Base-by-base conservation (phyloP, 2,329 filamentous ascomycete genomes). In the Scedosporium apiospermum region DNA sequence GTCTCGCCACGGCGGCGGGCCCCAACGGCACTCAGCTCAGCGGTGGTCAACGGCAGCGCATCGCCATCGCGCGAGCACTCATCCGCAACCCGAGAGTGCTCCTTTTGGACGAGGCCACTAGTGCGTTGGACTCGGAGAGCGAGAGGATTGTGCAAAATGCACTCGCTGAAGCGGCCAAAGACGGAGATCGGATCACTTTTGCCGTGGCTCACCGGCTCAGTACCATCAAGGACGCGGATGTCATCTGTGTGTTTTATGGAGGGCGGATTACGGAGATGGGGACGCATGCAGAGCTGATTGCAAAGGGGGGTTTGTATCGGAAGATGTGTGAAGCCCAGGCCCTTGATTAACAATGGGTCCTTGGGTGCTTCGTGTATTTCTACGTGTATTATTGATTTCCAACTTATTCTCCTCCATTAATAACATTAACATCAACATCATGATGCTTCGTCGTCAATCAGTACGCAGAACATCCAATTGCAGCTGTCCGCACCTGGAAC, bases 101-200 rank as follows among this genome's bases (percentile, higher is more conserved):
- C 3, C 81, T 92, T 5, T 76, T 92, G 0, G 89, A 92, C 67
- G 89, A 92, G 73, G 89, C 89, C 1, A 92, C 89, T 0, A 77
- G 74, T 21, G 77, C 77, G 0, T 76, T 91, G 0, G 88, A 90
- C 66, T 85, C 85, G 0, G 82, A 87, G 67, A 85, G 82, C 0
- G 88, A 90, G 70, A 82, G 81, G 65, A 75, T 87, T 1, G 85
- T 90, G 9, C 87, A 90, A 69, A 76, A 75, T 3, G 86, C 86
- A 0, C 76, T 90, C 21, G 82, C 87, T 69, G 60, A 67, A 26
- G 74, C 75, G 0, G 63, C 64, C 18, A 63, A 66, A 71, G 65
- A 64, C 23, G 55, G 57, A 2, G 78, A 65, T 63, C 72, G 71
- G 60, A 80, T 86, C 0, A 88, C 85, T 0, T 76, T 90, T 9